Percentiles rank a stretch among this genome's conserved stretches.
phyloP scores from a whole-genome alignment of 495 filamentous ascomycete genomes.

The Penicillium chermesinum region DNA sequence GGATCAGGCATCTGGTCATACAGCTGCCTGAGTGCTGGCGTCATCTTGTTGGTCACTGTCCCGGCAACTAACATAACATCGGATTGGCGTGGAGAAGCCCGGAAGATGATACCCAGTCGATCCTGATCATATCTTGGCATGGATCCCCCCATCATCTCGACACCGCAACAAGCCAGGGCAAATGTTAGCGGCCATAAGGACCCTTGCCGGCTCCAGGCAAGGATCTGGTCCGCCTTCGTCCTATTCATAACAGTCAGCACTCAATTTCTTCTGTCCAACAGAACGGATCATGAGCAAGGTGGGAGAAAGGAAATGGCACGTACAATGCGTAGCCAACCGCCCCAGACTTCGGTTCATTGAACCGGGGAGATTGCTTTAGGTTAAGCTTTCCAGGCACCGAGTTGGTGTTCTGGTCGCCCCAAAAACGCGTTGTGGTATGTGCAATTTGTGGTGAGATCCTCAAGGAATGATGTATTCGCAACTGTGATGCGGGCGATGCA shows the following conservation, averaged over 20 bases:
- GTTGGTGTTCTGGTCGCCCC: too few species aligned
- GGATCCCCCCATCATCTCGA: slow-evolving; percentile 96
- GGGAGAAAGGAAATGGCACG: not conserved
- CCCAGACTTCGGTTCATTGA: slow-evolving; percentile 3
- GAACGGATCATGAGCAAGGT: too few species aligned
- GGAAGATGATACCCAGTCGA: slow-evolving; percentile 88
- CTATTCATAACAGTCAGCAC: slow-evolving; percentile 37
- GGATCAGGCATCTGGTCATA: slow-evolving; percentile 97
- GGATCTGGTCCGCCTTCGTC: slow-evolving; percentile 73
- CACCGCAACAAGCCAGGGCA: slow-evolving; percentile 84
- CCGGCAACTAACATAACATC: slow-evolving; percentile 96
- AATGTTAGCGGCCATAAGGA: slow-evolving; percentile 94
- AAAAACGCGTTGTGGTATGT: too few species aligned
- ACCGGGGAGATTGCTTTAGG: not conserved
- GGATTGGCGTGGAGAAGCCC: slow-evolving; percentile 82
- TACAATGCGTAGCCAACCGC: slow-evolving; percentile 9
- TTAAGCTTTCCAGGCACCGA: too few species aligned
- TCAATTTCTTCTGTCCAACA: too few species aligned
- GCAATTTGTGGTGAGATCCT: too few species aligned
- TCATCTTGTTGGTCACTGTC: slow-evolving; percentile 94
- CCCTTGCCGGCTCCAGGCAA: slow-evolving; percentile 85
- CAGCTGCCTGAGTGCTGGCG: slow-evolving; percentile 79
- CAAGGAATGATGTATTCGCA: too few species aligned
- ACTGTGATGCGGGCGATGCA: too few species aligned
- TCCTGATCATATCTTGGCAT: slow-evolving; percentile 93